Conservation (phyloP, 768 basidiomycete genomes). For the Terana coerulea region DNA sequence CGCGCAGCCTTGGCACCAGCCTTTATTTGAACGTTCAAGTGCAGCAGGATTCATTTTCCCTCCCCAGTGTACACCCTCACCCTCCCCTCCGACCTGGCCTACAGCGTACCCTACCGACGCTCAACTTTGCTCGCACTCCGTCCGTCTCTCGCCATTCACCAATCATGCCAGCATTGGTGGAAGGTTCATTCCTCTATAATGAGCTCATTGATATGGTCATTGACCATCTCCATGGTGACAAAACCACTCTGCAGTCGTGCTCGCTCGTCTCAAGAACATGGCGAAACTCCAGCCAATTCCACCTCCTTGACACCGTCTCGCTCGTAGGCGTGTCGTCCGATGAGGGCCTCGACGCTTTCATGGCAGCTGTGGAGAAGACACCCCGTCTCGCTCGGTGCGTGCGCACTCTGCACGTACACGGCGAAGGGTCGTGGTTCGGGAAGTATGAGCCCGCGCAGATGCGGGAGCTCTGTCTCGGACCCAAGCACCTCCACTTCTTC, state of each 20-base stretch:
- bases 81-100: no score
- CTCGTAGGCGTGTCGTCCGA: not conserved
- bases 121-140: not conserved
- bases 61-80: no score
- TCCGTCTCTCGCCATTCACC: not conserved
- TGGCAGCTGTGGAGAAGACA: not conserved
- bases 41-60: no score
- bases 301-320: slow-evolving; percentile 9
- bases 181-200: slow-evolving; percentile 1
- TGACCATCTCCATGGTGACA: slow-evolving; percentile 22
- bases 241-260: slow-evolving; percentile 7
- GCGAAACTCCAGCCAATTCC: slow-evolving; percentile 20
- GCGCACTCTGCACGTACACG: not conserved
- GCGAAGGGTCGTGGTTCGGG: slow-evolving; percentile 8
- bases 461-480: not conserved
- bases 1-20: no score
- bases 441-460: not conserved
- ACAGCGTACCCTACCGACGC: no score
- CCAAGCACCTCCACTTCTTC: not conserved
- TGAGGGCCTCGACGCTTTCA: not conserved
- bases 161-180: not conserved
- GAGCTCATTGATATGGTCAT: slow-evolving; percentile 23
- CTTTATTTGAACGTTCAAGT: no score
- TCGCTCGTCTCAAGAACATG: slow-evolving; percentile 19
- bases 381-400: not conserved